Evolutionary conservation across 1,284 basidiomycete species (phyloP).

Genomic region (Pseudozyma sp.): DNA sequence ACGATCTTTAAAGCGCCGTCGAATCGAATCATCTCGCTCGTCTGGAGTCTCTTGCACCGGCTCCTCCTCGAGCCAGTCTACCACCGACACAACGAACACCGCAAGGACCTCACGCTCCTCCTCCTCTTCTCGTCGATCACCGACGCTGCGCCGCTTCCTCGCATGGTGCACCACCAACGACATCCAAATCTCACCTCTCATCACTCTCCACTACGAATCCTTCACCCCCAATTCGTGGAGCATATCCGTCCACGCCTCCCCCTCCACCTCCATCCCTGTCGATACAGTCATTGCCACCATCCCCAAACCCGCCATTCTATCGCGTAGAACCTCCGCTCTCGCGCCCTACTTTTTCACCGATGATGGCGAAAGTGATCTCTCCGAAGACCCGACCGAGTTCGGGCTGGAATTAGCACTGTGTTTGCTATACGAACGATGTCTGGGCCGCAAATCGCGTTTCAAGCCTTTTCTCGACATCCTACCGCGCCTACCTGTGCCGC

Average conservation of each 20-base stretch:
- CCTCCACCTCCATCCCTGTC: not conserved
- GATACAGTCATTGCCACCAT: constrained; percentile 33
- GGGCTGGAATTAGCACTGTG: constrained; percentile 54
- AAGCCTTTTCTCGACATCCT: constrained; percentile 46
- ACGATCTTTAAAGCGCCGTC: constrained; percentile 5
- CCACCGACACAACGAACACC: constrained; percentile 2
- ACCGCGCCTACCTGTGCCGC: constrained; percentile 25
- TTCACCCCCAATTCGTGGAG: constrained; percentile 25
- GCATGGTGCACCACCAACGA: constrained; percentile 17
- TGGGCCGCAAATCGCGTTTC: constrained; percentile 40
- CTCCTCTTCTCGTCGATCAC: not conserved
- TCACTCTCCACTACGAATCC: constrained; percentile 18
- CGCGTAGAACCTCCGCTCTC: constrained; percentile 40
- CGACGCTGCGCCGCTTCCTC: constrained; percentile 17
- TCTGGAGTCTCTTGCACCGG: not conserved
- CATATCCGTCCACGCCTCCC: constrained; percentile 27
- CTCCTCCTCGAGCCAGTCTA: not conserved
- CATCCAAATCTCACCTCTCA: constrained; percentile 12
- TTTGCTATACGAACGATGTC: constrained; percentile 51
- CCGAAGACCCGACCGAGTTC: constrained; percentile 32
- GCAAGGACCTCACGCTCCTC: constrained; percentile 19
- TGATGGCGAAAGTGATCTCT: constrained; percentile 11
- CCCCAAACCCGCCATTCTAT: constrained; percentile 48
- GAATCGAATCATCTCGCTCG: not conserved
- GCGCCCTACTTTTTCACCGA: constrained; percentile 10